Conservation (phyloP, 805 yeast genomes). For the Starmera pachycereana region DNA sequence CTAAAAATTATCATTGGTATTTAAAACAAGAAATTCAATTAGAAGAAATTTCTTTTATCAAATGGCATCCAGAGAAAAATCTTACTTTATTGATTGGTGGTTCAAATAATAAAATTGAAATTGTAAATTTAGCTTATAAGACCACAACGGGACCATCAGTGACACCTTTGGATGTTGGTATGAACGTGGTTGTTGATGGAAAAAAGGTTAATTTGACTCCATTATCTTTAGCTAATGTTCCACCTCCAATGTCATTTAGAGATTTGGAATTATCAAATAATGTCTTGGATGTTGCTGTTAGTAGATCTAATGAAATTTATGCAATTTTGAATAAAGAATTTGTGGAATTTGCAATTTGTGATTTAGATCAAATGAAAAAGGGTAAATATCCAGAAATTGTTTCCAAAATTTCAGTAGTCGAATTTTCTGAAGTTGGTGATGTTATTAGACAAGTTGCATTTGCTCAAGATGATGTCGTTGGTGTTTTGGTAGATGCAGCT, state of each 20-base stretch:
- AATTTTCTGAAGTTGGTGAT: conserved; percentile 32
- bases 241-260: conserved; percentile 85
- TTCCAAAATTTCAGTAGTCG: conserved; percentile 13
- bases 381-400: conserved; percentile 35
- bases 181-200: conserved; percentile 78
- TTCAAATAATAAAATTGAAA: conserved; percentile 39
- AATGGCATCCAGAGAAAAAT: conserved; percentile 90
- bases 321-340: conserved; percentile 46
- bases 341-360: conserved; percentile 37
- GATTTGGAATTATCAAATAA: conserved; percentile 45
- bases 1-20: conserved; percentile 93
- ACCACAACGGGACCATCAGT: conserved; percentile 59
- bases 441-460: conserved; percentile 56
- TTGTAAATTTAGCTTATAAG: conserved; percentile 57
- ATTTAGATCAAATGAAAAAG: conserved; percentile 31
- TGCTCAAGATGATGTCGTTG: conserved; percentile 38
- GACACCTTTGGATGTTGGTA: conserved; percentile 65
- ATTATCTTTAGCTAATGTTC: conserved; percentile 73
- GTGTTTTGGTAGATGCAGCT: conserved; percentile 48
- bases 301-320: conserved; percentile 43
- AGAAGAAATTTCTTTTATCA: conserved; percentile 29
- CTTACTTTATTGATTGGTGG: conserved; percentile 65
- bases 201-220: conserved; percentile 65
- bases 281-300: conserved; percentile 56
- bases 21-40: conserved; percentile 63